Percentiles rank a stretch among this genome's conserved stretches.
Conservation (phyloP, 2,329 filamentous ascomycete species). For the Didymosphaeria variabile region DNA sequence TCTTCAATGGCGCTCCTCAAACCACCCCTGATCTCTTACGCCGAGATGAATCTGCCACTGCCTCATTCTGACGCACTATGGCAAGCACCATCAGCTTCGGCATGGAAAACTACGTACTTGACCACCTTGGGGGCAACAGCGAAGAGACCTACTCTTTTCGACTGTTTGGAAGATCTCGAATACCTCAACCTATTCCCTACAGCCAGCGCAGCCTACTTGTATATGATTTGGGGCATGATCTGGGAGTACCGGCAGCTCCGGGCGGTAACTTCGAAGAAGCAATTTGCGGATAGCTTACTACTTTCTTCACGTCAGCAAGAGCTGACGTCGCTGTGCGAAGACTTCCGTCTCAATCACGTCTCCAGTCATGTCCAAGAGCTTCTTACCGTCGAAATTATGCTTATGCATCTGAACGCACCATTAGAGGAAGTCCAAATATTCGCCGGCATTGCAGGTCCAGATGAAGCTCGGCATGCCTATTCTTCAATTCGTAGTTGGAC, state of each 20-base stretch:
- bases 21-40: slow-evolving; percentile 72
- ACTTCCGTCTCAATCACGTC: slow-evolving; percentile 59
- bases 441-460: slow-evolving; percentile 72
- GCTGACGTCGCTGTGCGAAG: slow-evolving; percentile 66
- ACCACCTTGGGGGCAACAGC: slow-evolving; percentile 32
- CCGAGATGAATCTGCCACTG: slow-evolving; percentile 72
- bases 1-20: slow-evolving; percentile 72
- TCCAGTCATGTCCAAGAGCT: slow-evolving; percentile 58
- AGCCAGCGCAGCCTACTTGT: slow-evolving; percentile 67
- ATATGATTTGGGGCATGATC: slow-evolving; percentile 72
- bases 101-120: slow-evolving; percentile 72
- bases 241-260: slow-evolving; percentile 72
- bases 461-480: slow-evolving; percentile 69
- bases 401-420: slow-evolving; percentile 71
- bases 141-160: slow-evolving; percentile 38
- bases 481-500: slow-evolving; percentile 68
- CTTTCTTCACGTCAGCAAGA: slow-evolving; percentile 59
- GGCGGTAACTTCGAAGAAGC: slow-evolving; percentile 51
- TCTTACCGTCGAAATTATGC: slow-evolving; percentile 17
- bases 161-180: slow-evolving; percentile 40
- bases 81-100: slow-evolving; percentile 68
- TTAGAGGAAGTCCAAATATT: slow-evolving; percentile 73
- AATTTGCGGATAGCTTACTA: slow-evolving; percentile 45
- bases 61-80: slow-evolving; percentile 71
- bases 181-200: slow-evolving; percentile 30